Evolutionary conservation across 2,329 filamentous ascomycete species (phyloP).

Genomic region (Curvularia lunata): DNA sequence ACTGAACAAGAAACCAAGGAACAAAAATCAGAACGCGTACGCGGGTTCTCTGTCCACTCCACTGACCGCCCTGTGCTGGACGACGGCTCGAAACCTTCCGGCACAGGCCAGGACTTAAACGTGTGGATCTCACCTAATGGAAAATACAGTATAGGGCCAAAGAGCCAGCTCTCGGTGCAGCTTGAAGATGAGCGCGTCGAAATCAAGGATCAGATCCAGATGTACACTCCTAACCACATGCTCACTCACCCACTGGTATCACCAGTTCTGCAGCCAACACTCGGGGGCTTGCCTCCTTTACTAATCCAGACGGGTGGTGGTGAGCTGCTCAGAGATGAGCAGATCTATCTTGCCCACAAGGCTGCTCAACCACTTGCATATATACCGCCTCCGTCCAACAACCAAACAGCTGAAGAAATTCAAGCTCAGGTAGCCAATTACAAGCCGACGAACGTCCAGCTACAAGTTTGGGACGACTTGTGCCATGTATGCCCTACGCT

Average conservation of each 20-base stretch:
- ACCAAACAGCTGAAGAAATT: constrained; percentile 60
- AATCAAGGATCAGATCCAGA: constrained; percentile 91
- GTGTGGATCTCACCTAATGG: constrained; percentile 40
- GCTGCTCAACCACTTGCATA: constrained; percentile 83
- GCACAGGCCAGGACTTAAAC: constrained; percentile 12
- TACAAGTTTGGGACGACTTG: constrained; percentile 95
- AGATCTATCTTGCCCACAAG: constrained; percentile 94
- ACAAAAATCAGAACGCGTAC: constrained; percentile 42
- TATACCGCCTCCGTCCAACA: constrained; percentile 59
- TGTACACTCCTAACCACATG: constrained; percentile 83
- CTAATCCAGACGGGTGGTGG: constrained; percentile 87
- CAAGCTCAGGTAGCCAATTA: constrained; percentile 73
- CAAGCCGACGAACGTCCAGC: constrained; percentile 85
- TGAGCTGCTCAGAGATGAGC: constrained; percentile 89
- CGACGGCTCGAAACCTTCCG: constrained; percentile 13
- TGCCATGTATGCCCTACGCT: constrained; percentile 92
- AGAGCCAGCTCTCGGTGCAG: constrained; percentile 63
- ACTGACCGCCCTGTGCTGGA: constrained; percentile 27
- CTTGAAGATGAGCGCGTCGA: constrained; percentile 70
- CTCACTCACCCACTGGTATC: constrained; percentile 89
- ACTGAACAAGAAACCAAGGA: constrained; percentile 45
- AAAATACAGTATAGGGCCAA: constrained; percentile 47
- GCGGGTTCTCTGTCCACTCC: constrained; percentile 42
- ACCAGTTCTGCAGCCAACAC: constrained; percentile 82
- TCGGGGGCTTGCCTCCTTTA: constrained; percentile 88